These are phyloP conservation scores for Fusarium hostae DNA, from an alignment of 2,329 filamentous ascomycete genomes.

Conservation along the genomic window DNA sequence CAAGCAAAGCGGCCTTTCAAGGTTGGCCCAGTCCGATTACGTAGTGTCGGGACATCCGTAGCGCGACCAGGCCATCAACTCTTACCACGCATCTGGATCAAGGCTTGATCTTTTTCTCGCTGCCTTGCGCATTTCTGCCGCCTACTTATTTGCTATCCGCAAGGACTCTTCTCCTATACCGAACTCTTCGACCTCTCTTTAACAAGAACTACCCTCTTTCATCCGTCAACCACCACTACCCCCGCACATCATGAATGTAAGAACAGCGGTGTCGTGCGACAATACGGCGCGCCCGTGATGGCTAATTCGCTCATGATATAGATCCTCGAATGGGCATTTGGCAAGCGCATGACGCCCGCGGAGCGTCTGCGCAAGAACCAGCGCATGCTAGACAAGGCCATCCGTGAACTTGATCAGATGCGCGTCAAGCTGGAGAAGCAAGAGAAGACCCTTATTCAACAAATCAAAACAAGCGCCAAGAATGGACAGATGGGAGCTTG, in stretches of 20 bases:
- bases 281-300: conserved; percentile 26
- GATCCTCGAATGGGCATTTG: conserved; percentile 99
- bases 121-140: conserved; percentile 34
- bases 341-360: conserved; percentile 97
- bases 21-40: conserved; percentile 30
- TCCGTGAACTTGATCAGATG: conserved; percentile 94
- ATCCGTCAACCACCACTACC: conserved; percentile 11
- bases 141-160: background rate
- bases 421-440: conserved; percentile 97
- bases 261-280: conserved; percentile 35
- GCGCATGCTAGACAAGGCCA: conserved; percentile 95
- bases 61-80: conserved; percentile 20
- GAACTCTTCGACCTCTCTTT: background rate
- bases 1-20: conserved; percentile 2
- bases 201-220: background rate
- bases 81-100: conserved; percentile 31
- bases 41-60: conserved; percentile 35
- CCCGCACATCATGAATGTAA: conserved; percentile 46
- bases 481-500: conserved; percentile 98
- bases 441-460: conserved; percentile 94
- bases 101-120: conserved; percentile 18
- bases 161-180: background rate
- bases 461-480: conserved; percentile 98
- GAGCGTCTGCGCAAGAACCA: conserved; percentile 94
- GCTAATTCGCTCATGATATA: conserved; percentile 52